Conservation (phyloP, 2,329 filamentous ascomycete species). For the Lomentospora prolificans region DNA sequence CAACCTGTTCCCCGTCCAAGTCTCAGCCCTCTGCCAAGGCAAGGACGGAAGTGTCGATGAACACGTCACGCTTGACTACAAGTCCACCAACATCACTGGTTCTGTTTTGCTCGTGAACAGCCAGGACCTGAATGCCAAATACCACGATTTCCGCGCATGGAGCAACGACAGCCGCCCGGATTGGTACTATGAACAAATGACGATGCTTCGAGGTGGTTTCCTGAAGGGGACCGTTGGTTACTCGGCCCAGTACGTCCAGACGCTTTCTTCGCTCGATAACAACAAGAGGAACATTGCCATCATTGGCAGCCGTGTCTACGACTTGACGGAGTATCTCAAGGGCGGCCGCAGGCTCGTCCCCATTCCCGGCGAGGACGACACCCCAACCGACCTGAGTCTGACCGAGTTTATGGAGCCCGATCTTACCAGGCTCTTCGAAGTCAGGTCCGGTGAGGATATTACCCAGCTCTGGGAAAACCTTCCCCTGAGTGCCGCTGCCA, state of each 20-base stretch:
- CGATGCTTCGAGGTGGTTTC: constrained; percentile 65
- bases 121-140: constrained; percentile 64
- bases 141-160: constrained; percentile 87
- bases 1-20: constrained; percentile 82
- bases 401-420: constrained; percentile 71
- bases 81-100: constrained; percentile 63
- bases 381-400: constrained; percentile 37
- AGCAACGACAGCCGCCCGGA: constrained; percentile 75
- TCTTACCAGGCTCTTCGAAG: constrained; percentile 68
- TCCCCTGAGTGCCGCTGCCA: constrained; percentile 43
- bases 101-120: constrained; percentile 53
- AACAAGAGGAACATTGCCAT: constrained; percentile 57
- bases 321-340: constrained; percentile 72
- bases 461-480: constrained; percentile 74
- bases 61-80: constrained; percentile 77
- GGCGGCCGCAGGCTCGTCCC: constrained; percentile 61
- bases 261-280: constrained; percentile 49
- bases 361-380: constrained; percentile 38
- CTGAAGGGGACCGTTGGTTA: constrained; percentile 85
- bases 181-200: constrained; percentile 89
- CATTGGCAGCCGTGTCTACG: constrained; percentile 72
- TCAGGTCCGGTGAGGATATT: constrained; percentile 67
- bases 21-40: constrained; percentile 82
- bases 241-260: constrained; percentile 65
- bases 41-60: constrained; percentile 53